phyloP scores from a whole-genome alignment of 2,329 filamentous ascomycete species.

The Paecilomyces niveus region DNA sequence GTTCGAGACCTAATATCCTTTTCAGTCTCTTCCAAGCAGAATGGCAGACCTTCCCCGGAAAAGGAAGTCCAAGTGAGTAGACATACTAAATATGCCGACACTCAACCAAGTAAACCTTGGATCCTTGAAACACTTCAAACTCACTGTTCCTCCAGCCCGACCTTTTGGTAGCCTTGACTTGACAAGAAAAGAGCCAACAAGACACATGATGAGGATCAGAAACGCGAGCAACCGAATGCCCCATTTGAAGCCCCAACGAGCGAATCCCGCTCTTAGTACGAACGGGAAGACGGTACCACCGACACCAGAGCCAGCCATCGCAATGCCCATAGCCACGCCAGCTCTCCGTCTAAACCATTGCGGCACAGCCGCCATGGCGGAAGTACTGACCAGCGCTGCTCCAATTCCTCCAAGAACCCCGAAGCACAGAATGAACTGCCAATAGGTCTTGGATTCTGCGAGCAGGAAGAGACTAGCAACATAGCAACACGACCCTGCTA shows the following conservation, averaged over 20 bases:
- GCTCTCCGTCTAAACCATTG: conserved; percentile 36
- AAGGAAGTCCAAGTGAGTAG: not conserved
- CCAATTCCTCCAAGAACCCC: conserved; percentile 31
- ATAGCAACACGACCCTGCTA: conserved; percentile 32
- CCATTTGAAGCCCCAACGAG: conserved; percentile 32
- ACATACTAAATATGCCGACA: conserved; percentile 37
- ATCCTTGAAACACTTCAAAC: conserved; percentile 38
- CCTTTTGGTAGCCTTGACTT: conserved; percentile 29
- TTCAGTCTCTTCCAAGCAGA: not conserved
- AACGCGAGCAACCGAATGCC: conserved; percentile 32
- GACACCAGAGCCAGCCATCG: conserved; percentile 32
- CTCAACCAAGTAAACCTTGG: conserved; percentile 39
- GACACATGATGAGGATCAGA: conserved; percentile 24
- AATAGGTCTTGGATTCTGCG: conserved; percentile 42
- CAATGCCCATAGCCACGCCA: conserved; percentile 33
- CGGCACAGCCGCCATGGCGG: conserved; percentile 30
- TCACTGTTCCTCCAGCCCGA: conserved; percentile 28
- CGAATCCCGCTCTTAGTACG: conserved; percentile 26
- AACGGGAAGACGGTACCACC: conserved; percentile 34
- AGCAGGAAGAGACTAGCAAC: conserved; percentile 38
- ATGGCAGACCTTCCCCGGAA: accelerated
- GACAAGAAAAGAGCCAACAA: conserved; percentile 27
- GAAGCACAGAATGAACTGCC: conserved; percentile 42
- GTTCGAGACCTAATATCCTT: conserved; percentile 17
- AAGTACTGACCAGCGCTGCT: conserved; percentile 31